Percentiles rank a stretch among this genome's conserved stretches.
These are phyloP conservation scores for Saccharum spontaneum DNA, from an alignment of 176 grass and related monocot species.

Conservation along the genomic window DNA sequence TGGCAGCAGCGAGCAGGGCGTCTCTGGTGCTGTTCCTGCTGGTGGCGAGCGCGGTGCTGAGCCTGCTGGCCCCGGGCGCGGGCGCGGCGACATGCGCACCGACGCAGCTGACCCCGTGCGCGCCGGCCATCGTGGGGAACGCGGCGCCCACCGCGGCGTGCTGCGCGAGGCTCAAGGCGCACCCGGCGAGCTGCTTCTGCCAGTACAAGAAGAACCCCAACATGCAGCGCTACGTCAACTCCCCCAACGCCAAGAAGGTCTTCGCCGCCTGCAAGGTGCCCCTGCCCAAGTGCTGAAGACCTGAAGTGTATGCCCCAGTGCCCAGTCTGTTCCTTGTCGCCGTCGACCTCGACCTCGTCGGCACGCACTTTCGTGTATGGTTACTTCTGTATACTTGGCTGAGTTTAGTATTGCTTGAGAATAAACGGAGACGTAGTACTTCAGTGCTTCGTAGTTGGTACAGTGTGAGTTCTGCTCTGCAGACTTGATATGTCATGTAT, in stretches of 20 bases:
- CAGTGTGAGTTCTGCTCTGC: neutral
- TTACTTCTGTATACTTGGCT: no score
- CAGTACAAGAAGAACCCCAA: conserved; percentile 77
- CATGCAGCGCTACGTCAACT: conserved; percentile 81
- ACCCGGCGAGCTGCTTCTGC: conserved; percentile 78
- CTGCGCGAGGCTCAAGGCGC: conserved; percentile 74
- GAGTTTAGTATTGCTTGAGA: neutral
- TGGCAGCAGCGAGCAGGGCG: no score
- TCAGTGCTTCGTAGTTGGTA: neutral
- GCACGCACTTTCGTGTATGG: no score
- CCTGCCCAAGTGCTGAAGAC: conserved; percentile 33
- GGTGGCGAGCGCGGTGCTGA: no score
- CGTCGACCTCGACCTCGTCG: no score
- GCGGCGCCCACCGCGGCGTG: conserved; percentile 53
- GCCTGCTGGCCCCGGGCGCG: neutral
- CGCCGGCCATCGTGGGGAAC: conserved; percentile 61
- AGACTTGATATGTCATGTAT: neutral
- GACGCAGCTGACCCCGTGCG: conserved; percentile 69
- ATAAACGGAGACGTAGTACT: conserved; percentile 5
- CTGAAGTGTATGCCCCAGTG: neutral
- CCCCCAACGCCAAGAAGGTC: conserved; percentile 87
- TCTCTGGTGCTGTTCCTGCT: no score
- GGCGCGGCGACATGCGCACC: conserved; percentile 48
- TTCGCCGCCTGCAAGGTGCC: conserved; percentile 50
- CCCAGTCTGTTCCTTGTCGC: neutral